Evolutionary conservation across 805 yeast genomes (phyloP), one percentile per base, ranked within the genome.

Genomic region (Ascoidea asiatica): DNA sequence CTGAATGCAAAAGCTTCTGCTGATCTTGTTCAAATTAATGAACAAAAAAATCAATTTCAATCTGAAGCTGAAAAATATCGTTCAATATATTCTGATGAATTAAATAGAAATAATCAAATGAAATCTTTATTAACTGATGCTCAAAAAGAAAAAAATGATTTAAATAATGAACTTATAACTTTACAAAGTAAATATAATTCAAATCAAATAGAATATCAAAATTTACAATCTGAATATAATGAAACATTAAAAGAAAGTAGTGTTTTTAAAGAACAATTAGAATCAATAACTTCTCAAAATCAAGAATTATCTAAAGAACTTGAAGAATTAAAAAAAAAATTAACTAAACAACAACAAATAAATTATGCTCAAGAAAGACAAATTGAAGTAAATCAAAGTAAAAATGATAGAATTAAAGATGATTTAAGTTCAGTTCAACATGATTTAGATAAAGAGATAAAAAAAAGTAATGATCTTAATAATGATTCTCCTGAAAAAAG

Each of bases 171-270:
- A 53, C 67, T 85, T 1, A 74, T 86, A 0, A 70, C 84, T 39
- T 73, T 83, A 2, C 95, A 88, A 58, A 94, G 95, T 8, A 81
- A 75, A 53, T 73, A 74, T 54, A 81, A 84, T 58, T 77, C 83
- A 4, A 70, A 81, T 41, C 83, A 85, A 48, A 59, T 76, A 0
- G 77, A 81, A 50, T 67, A 81, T 50, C 77, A 75, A 51, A 74
- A 73, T 40, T 64, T 79, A 43, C 83, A 81, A 53, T 57, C 69
- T 4, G 70, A 72, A 18, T 66, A 81, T 40, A 85, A 81, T 44
- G 74, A 72, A 42, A 71, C 81, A n/a, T 89, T 84, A 61, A 73
- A 75, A 55, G 73, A 75, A 52, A 85, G 82, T 51, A 66, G 74
- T 15, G 56, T 72, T 3, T 63, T 83, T 53, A 85, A 81, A 53